Base-by-base conservation (phyloP, 2,329 filamentous ascomycete species). In the Xylariaceae sp. region DNA sequence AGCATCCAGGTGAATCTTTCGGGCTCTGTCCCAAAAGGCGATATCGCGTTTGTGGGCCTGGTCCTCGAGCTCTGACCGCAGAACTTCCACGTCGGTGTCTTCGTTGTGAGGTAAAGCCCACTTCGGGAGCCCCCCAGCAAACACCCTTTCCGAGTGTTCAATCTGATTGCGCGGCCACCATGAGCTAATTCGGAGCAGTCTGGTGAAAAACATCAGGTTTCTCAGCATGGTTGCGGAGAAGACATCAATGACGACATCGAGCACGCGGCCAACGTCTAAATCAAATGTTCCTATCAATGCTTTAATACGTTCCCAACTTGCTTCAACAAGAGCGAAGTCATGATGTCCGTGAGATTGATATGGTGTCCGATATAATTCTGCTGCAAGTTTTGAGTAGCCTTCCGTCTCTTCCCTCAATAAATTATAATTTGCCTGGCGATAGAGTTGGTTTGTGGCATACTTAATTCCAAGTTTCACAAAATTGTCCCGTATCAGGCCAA, bases 381-480 rank as follows among this genome's bases (percentile, higher is more conserved):
- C 96, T 56, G 96, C 85, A 44, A 99, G 82, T 70, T 99, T 99
- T 0, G 94, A 92, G 68, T 96, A 99, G 39, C 95, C 94, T 72
- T 99, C 94, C 0, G 90, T 90, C 71, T 99, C 94, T 73, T 99
- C 94, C 42, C 94, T 86, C 18, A 99, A 76, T 7, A 99, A 76
- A 65, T 99, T 99, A 76, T 96, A 97, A 70, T 96, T 97, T 13
- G 92, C 90, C 71, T 97, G 94, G 56, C 92, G 87, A 70, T 99
- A 99, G 0, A 99, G 80, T 4, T 94, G 78, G 64, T 96, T 95
- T 7, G 94, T 99, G 46, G 92, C 88, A 66, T 95, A 91, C 51
- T 92, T 86, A 60, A 96, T 91, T 15, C 87, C 87, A 67, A 94
- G 84, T 61, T 86, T 86, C 53, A 81, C 78, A 69, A 97, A 99